Evolutionary conservation across 257 asterid species (phyloP), one percentile per base, ranked within the genome.

Genomic region (Solanum ossicruentum): DNA sequence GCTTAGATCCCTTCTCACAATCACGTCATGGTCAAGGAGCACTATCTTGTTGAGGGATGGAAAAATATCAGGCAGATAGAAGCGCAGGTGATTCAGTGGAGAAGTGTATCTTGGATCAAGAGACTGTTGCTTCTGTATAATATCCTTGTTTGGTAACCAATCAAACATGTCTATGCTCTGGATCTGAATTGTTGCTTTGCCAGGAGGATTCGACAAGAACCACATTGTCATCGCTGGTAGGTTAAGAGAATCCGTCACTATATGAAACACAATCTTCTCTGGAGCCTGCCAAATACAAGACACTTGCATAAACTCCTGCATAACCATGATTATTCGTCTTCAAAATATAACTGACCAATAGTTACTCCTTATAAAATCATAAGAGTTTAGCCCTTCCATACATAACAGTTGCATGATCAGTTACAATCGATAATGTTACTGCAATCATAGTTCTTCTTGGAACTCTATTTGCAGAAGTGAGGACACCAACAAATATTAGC

Each of bases 91-190:
- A 63, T 92, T 92, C 95, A 92, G 88, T 56, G 87, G 90, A 2
- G 95, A 92, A 45, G 91, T 91, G 88, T 92, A 92, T 88, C 91
- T 92, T 10, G 95, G 95, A 72, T 92, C 91, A 87, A 92, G 87
- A 56, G 63, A 91, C 83, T 91, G 89, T 82, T 90, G 94, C 88
- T 87, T 90, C 18, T 78, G 83, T 26, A 90, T 89, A 82, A 86
- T 92, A 89, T 90, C 89, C 67, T 93, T 92, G 69, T 93, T 87
- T 21, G 88, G 88, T 81, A 90, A 77, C 94, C 94, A 90, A 18
- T 90, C 90, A 86, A 92, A 90, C 26, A 87, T 90, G 84, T 92
- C 94, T n/a, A 92, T 89, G 84, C 90, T 89, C 86, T 89, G 93
- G 52, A 92, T 90, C 28, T 90, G 89, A 66, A 90, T 84, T 12